Conservation (phyloP, 257 asterid genomes). For the Scutellaria baicalensis region DNA sequence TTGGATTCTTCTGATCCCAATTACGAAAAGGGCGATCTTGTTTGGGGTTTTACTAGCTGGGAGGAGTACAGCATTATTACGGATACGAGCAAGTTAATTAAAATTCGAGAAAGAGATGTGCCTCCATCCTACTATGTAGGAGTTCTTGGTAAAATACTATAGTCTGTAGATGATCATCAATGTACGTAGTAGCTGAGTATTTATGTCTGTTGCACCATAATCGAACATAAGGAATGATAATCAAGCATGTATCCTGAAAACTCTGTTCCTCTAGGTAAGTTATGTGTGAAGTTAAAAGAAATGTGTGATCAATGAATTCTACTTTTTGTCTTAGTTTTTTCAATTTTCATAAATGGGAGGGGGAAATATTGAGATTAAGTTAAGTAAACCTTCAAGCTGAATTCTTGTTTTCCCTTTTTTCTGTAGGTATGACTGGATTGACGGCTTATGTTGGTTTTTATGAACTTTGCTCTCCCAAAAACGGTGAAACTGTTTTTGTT, state of each 20-base stretch:
- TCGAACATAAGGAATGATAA: no score
- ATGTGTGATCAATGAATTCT: neutral
- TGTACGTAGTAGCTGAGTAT: neutral
- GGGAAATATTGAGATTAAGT: no score
- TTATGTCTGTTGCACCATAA: no score
- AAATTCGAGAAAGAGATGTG: conserved; percentile 27
- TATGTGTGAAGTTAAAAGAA: no score
- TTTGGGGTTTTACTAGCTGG: conserved; percentile 31
- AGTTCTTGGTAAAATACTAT: conserved; percentile 35
- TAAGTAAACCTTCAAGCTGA: neutral
- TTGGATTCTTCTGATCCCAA: conserved; percentile 26
- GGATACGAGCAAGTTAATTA: neutral
- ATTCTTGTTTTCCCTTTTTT: neutral
- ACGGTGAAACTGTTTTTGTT: conserved; percentile 34
- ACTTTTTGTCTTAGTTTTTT: no score
- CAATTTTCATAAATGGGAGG: no score
- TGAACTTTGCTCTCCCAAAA: conserved; percentile 29
- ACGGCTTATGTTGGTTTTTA: conserved; percentile 39
- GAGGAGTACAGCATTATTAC: conserved; percentile 31
- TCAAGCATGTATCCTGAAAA: no score
- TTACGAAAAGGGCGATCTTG: conserved; percentile 27
- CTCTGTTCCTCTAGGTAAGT: no score
- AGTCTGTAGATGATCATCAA: neutral
- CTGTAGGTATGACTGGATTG: conserved; percentile 39
- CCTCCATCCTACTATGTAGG: conserved; percentile 61